Conservation (phyloP, 805 yeast species). For the Candida arabinofermentans region DNA sequence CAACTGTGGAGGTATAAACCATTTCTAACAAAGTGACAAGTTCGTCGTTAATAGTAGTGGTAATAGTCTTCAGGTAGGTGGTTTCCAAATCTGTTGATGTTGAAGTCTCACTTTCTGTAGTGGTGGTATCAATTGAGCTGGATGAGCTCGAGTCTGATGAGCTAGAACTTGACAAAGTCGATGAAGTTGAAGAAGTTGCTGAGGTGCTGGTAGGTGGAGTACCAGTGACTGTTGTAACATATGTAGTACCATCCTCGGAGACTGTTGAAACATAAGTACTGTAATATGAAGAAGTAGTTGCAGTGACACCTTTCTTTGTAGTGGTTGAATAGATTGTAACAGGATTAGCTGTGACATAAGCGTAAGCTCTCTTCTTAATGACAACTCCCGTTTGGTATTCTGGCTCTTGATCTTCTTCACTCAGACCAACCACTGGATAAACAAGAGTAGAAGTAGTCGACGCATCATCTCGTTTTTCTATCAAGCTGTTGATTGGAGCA, state of each 20-base stretch:
- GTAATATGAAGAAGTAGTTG: constrained; percentile 10
- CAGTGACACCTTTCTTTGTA: constrained; percentile 15
- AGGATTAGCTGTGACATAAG: constrained; percentile 24
- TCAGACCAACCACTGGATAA: constrained; percentile 10
- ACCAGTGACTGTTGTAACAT: constrained; percentile 7
- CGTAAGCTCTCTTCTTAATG: constrained; percentile 25
- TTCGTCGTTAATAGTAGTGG: constrained; percentile 17
- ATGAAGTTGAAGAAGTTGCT: background rate
- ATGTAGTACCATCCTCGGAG: constrained; percentile 4
- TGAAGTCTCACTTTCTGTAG: constrained; percentile 3
- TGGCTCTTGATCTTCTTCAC: constrained; percentile 5
- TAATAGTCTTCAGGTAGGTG: constrained; percentile 11
- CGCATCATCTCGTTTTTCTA: constrained; percentile 5
- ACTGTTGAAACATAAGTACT: constrained; percentile 7
- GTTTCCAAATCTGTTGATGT: constrained; percentile 6
- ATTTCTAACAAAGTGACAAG: constrained; percentile 20
- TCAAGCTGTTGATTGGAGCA: constrained; percentile 11
- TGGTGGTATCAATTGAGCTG: constrained; percentile 1
- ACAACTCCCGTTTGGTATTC: constrained; percentile 8
- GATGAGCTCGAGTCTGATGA: constrained; percentile 3
- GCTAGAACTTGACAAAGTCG: constrained; percentile 2
- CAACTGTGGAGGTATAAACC: constrained; percentile 28
- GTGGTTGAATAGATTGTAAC: constrained; percentile 21
- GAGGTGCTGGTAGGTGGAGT: constrained; percentile 6
- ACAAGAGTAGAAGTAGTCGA: constrained; percentile 5